Base-by-base conservation (phyloP, 148 eudicot species). In the Beta vulgaris region DNA sequence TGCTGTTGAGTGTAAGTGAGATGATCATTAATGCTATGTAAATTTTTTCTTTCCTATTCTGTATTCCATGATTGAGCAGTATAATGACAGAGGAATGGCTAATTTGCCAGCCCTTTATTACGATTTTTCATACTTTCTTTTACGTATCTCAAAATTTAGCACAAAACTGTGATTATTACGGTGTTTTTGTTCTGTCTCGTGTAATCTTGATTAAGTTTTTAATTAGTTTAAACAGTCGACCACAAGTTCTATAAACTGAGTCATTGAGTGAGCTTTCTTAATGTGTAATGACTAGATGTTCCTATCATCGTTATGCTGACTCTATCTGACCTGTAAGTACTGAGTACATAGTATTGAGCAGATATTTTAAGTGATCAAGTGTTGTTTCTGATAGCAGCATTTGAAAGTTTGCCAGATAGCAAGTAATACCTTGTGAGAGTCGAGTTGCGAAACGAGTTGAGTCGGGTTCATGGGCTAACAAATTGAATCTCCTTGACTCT, bases 61-160 rank as follows among this genome's bases (percentile, higher is more conserved):
- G 72, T 37, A 35, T 48, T 66, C 68, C 71, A 25, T 29, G 73
- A 58, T 48, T 69, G 59, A 43, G 67, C 11, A 21, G 79, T 76
- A 58, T 53, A 55, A 75, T 71, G 73, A 55, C 61, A 29, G 61
- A 76, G 34, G 73, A 57, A 63, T 76, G 83, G 61, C 48, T 29
- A n/a, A 55, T 68, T 55, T 71, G 58, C 72, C 61, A 53, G 67
- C 70, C 73, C n/a, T n/a, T n/a, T n/a, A n/a, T n/a, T n/a, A n/a
- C n/a, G n/a, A n/a, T n/a, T n/a, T n/a, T n/a, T n/a, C n/a, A n/a
- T 32, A 29, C 12, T 34, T 35, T 6, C 4, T 34, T 62, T 18
- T 62, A 34, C 42, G 0, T 62, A 2, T 62, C 25, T 35, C 42
- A 21, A 62, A 18, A 7, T 19, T 32, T 18, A 31, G 26, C 40